phyloP scores from a whole-genome alignment of 306 rosid genomes.

The Casuarina glauca region DNA sequence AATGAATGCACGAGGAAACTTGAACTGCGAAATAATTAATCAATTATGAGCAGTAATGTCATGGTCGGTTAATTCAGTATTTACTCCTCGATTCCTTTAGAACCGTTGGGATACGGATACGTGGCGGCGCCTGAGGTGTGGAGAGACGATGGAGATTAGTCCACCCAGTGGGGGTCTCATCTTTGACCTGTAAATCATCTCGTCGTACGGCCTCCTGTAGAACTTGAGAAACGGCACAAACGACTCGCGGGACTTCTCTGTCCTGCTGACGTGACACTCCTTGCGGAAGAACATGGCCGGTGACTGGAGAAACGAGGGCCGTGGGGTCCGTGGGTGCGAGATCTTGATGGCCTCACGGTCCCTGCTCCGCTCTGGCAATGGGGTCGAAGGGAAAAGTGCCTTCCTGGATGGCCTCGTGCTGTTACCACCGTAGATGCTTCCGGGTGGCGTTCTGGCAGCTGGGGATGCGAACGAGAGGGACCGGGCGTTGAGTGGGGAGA shows the following conservation, averaged over 20 bases:
- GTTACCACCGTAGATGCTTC: constrained; percentile 32
- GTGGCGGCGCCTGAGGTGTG: constrained; percentile 79
- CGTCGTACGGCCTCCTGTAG: constrained; percentile 81
- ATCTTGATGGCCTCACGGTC: constrained; percentile 5
- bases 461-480: constrained; percentile 96
- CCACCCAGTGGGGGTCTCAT: constrained; percentile 98
- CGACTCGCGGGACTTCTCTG: constrained; percentile 66
- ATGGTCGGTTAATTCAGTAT: constrained; percentile 20
- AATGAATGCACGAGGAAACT: constrained; percentile 43
- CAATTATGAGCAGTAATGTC: constrained; percentile 42
- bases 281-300: constrained; percentile 81
- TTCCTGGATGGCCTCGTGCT: constrained; percentile 47
- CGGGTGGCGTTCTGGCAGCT: constrained; percentile 62
- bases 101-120: constrained; percentile 88
- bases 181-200: constrained; percentile 91
- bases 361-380: constrained; percentile 68
- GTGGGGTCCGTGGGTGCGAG: constrained; percentile 55
- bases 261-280: constrained; percentile 55
- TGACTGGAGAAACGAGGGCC: constrained; percentile 81
- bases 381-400: constrained; percentile 77
- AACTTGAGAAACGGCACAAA: constrained; percentile 73
- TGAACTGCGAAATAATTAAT: constrained; percentile 36
- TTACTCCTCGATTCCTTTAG: constrained; percentile 42
- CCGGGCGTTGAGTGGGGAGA: constrained; percentile 86
- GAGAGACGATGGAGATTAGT: constrained; percentile 87